phyloP scores from a whole-genome alignment of 768 basidiomycete species.

The Cystobasidium onofrii region DNA sequence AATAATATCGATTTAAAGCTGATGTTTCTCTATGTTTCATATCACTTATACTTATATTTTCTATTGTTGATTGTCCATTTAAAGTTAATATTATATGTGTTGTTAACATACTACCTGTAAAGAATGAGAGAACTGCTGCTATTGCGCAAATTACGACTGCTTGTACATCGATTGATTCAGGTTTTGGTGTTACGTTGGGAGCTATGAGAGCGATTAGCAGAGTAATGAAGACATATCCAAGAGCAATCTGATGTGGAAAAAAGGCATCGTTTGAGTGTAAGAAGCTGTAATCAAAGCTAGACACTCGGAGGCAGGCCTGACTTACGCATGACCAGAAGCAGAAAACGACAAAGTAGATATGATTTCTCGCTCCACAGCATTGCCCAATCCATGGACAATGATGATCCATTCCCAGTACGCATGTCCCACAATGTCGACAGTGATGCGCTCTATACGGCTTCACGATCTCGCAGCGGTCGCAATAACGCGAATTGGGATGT shows the following conservation, averaged over 20 bases:
- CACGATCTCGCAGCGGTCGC: slow-evolving; percentile 17
- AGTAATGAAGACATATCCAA: slow-evolving; percentile 22
- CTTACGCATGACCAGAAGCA: slow-evolving; percentile 52
- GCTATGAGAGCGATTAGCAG: slow-evolving; percentile 14
- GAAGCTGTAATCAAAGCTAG: neutral
- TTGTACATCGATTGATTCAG: neutral
- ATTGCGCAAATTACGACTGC: slow-evolving; percentile 17
- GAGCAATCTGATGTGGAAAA: slow-evolving; percentile 1
- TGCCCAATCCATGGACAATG: slow-evolving; percentile 90
- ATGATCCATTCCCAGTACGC: slow-evolving; percentile 74
- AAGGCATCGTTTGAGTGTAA: neutral
- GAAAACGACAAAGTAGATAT: slow-evolving; percentile 88
- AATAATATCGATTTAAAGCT: neutral
- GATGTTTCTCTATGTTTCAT: slow-evolving; percentile 8
- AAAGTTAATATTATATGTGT: slow-evolving; percentile 3
- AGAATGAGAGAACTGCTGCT: slow-evolving; percentile 27
- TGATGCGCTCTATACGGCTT: slow-evolving; percentile 60
- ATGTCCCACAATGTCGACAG: slow-evolving; percentile 77
- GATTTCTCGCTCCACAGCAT: slow-evolving; percentile 85
- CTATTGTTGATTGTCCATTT: slow-evolving; percentile 15
- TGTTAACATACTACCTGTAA: slow-evolving; percentile 16
- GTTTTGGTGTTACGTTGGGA: neutral
- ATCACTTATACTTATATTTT: neutral
- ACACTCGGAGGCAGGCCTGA: neutral
- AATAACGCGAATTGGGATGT: slow-evolving; percentile 11